Evolutionary conservation across 2,329 filamentous ascomycete species (phyloP), one percentile per base, ranked within the genome.

Genomic region (Cryphonectria nitschkei): DNA sequence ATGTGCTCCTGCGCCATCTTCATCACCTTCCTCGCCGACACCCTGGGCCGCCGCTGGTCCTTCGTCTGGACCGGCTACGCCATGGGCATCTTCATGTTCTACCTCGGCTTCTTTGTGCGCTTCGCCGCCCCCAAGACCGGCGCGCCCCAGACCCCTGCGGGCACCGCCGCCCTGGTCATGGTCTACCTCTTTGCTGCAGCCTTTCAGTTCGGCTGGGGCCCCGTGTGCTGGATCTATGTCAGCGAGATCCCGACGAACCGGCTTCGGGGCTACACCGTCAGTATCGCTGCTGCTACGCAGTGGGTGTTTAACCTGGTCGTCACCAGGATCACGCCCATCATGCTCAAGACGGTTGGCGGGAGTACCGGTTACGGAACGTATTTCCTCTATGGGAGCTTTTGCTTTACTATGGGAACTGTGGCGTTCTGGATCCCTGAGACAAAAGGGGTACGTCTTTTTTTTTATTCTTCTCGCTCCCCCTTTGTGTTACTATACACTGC

Each of bases 261-360:
- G 19, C 82, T 91, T 2, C 80, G 89, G 54, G 85, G 84, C 13
- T 81, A 88, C 70, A 90, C 90, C 72, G 88, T 91, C 14, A 83
- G 87, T 1, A 82, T 90, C 61, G 88, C 87, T 0, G 88, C 89
- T 0, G 86, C 88, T 1, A 89, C 86, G 0, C 88, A 90, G 75
- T 89, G 88, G 88, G 77, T 91, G 0, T 90, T 90, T 78, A 90
- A 91, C 74, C 86, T 91, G 54, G 88, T 89, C 2, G 87, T 91
- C 26, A 87, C 89, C 7, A 81, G 88, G 34, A 86, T 87, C 32
- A 88, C 87, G 0, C 88, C 87, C 0, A 85, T 84, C 50, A 90
- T 91, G 89, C 82, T 91, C 73, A 82, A 84, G 80, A 74, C 73
- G 0, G 73, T 69, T 19, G 73, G 74, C 16, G 75, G 75, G 9